Base-by-base conservation (phyloP, 2,329 filamentous ascomycete genomes). In the Scleromitrula shiraiana region DNA sequence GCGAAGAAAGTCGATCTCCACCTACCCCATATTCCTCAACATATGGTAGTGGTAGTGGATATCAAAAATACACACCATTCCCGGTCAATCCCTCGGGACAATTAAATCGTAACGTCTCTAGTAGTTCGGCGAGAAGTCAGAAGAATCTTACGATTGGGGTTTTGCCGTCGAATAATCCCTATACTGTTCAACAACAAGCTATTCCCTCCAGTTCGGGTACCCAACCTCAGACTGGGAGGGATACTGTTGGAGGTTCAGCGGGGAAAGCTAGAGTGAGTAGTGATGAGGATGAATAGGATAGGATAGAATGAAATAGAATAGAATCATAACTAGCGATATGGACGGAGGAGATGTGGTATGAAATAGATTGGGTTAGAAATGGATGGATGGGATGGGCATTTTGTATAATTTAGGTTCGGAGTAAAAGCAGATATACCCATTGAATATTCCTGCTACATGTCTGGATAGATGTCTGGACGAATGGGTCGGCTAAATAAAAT, bases 31-130 rank as follows among this genome's bases (percentile, higher is more conserved):
- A 42, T 7, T 26, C 35, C 9, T 44, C 44, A 9, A 30, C 44
- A 35, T 41, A 41, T 41, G 26, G 36, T 8, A 43, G 20, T 26
- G 36, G 36, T 17, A 46, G 36, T 35, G 44, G 44, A 24, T 41
- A 33, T 33, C 44, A 40, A 41, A 33, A 33, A 15, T 35, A 46
- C 5, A n/a, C 44, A 8, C 35, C 35, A 41, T 46, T 33, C 36
- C 26, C 44, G 23, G 36, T 15, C 27, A 41, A 41, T 12, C 15
- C 36, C 17, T 46, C 26, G 7, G 44, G 36, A 26, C 36, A 46
- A 19, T n/a, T 46, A 4, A 29, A 29, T 14, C 44, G 44, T 9
- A 41, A 46, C 32, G 12, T 27, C 22, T 46, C 44, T 4, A 30
- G 23, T n/a, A 17, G 26, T 46, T 46, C 44, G 20, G 23, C 22